Evolutionary conservation across 495 filamentous ascomycete species (phyloP), one percentile per base, ranked within the genome.

Genomic region (Extremus antarcticus): DNA sequence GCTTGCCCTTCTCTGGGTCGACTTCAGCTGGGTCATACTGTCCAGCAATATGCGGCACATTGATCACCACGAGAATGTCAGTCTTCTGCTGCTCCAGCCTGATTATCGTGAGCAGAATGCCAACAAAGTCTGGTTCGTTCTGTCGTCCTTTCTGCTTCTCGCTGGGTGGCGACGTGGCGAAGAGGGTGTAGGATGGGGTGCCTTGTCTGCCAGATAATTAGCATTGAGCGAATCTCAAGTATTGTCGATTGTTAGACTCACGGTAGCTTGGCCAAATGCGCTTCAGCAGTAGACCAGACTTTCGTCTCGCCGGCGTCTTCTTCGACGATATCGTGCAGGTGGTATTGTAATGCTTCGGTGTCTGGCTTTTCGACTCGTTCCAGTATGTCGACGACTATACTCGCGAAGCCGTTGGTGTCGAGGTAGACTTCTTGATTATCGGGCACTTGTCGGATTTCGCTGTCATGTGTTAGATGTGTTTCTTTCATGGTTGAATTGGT

Each of bases 371-470:
- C 59, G n/a, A 92, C 83, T 54, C 81, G 79, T 71, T 95, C 82
- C 52, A 83, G 81, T 68, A 98, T 85, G 53, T 98, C 92, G 73
- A 95, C 74, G 67, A 94, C 89, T 62, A 95, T 78, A 71, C 76
- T 86, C 23, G 87, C 84, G 62, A 82, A 78, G 48, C 90, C 88
- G 54, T 84, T 80, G 19, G 68, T 68, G 66, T 88, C 88, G 68
- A 98, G 82, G 70, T 82, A 95, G 61, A 95, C 83, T 76, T 98
- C 92, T 72, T 98, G 90, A 70, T 94, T 82, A 67, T 95, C 87
- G 46, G 92, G 92, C 40, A 98, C 81, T 74, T 91, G 81, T 66
- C 92, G 88, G 67, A 95, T 80, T 50, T 74, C 75, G 71, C 87
- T 94, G 57, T 24, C 43, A 61, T 19, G 23, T 22, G 20, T 67